Percentiles rank a stretch among this genome's conserved stretches.
phyloP scores from a whole-genome alignment of 345 rosid species.

The Firmiana major region DNA sequence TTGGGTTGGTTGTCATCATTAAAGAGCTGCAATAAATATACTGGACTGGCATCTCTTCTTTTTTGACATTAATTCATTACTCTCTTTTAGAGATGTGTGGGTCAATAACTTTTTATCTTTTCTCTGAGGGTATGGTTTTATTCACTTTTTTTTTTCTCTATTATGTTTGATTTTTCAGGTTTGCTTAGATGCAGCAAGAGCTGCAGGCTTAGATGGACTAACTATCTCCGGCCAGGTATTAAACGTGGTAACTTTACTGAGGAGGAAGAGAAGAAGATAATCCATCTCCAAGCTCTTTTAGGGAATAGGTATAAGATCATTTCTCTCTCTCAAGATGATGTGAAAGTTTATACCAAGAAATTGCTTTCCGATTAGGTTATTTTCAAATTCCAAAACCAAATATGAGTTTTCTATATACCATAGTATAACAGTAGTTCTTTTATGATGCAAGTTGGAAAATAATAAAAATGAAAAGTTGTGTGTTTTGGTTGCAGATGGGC shows the following conservation, averaged over 20 bases:
- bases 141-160: neutral
- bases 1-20: constrained; percentile 51
- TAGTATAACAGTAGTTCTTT: neutral
- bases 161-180: constrained; percentile 39
- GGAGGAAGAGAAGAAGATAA: constrained; percentile 84
- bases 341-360: neutral
- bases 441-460: neutral
- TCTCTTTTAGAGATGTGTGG: neutral
- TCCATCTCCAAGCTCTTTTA: constrained; percentile 96
- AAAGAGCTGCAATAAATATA: constrained; percentile 33
- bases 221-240: constrained; percentile 92
- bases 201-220: constrained; percentile 98
- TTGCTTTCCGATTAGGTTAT: neutral
- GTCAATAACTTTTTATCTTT: neutral
- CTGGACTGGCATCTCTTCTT: neutral
- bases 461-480: neutral
- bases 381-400: constrained; percentile 7
- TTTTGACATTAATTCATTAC: neutral
- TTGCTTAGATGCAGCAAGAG: constrained; percentile 97
- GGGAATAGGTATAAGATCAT: constrained; percentile 77
- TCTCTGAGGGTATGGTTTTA: neutral
- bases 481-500: constrained; percentile 70
- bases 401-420: neutral
- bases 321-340: neutral
- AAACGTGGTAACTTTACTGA: constrained; percentile 89